Percentiles rank a stretch among this genome's conserved stretches.
Evolutionary conservation across 495 filamentous ascomycete species (phyloP).

Genomic region (Darksidea phi): DNA sequence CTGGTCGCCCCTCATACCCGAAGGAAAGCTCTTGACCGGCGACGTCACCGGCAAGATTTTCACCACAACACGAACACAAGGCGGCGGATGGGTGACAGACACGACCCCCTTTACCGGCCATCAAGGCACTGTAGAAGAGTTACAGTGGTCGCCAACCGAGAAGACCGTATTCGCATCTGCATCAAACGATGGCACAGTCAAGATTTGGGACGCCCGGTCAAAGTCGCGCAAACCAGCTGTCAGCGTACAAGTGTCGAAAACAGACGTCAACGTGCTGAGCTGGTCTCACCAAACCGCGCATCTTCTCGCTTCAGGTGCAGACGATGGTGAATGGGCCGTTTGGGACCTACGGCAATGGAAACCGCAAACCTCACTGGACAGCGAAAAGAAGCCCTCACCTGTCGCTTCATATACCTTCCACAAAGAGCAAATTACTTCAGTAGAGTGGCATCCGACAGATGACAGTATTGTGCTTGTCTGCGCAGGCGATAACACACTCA

Average conservation of each 20-base stretch:
- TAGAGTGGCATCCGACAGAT: slow-evolving; percentile 97
- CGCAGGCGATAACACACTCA: slow-evolving; percentile 89
- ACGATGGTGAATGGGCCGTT: slow-evolving; percentile 91
- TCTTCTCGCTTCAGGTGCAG: slow-evolving; percentile 86
- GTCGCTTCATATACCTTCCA: slow-evolving; percentile 92
- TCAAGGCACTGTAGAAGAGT: slow-evolving; percentile 80
- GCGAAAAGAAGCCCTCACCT: slow-evolving; percentile 57
- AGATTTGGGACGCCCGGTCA: slow-evolving; percentile 90
- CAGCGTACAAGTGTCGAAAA: slow-evolving; percentile 75
- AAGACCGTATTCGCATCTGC: slow-evolving; percentile 89
- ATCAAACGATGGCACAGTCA: slow-evolving; percentile 88
- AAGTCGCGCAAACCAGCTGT: slow-evolving; percentile 83
- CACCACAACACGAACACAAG: slow-evolving; percentile 76
- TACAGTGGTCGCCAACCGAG: slow-evolving; percentile 95
- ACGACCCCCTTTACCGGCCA: slow-evolving; percentile 78
- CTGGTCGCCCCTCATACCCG: slow-evolving; percentile 77
- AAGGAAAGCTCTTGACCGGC: slow-evolving; percentile 85
- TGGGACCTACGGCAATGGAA: slow-evolving; percentile 98
- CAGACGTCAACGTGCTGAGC: slow-evolving; percentile 92
- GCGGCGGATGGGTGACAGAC: slow-evolving; percentile 83
- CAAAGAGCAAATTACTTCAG: slow-evolving; percentile 88
- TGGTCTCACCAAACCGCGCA: slow-evolving; percentile 86
- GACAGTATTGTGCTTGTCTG: slow-evolving; percentile 92
- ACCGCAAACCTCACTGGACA: slow-evolving; percentile 50
- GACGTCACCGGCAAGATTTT: slow-evolving; percentile 90